A percentile compares a stretch with the other conserved stretches of the same genome.
These are phyloP conservation scores for Phyllostachys edulis DNA, from an alignment of 176 grass and related monocot genomes.

Conservation along the genomic window DNA sequence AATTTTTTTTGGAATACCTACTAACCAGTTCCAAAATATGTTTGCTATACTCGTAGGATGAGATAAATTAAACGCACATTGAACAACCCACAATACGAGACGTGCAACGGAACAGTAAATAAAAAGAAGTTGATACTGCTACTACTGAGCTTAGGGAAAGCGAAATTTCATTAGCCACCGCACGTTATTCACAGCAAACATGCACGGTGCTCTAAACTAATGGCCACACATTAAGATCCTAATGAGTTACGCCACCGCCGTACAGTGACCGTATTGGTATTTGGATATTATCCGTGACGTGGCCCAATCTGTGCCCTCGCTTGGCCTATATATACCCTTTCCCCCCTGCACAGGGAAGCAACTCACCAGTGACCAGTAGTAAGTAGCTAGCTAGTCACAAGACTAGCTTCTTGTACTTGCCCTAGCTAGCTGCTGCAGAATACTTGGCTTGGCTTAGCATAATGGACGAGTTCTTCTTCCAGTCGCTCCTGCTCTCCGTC, in stretches of 20 bases:
- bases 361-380: background rate
- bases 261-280: no score
- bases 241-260: background rate
- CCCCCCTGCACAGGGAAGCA: background rate
- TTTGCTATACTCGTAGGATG: no score
- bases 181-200: background rate
- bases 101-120: no score
- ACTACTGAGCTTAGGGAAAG: background rate
- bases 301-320: background rate
- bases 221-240: background rate
- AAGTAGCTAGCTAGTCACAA: background rate
- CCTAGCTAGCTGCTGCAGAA: no score
- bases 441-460: background rate
- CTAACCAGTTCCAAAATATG: no score
- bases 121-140: no score
- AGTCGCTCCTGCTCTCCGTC: slow-evolving; percentile 15
- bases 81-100: no score
- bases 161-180: background rate
- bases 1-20: no score
- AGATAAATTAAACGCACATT: no score
- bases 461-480: slow-evolving; percentile 37
- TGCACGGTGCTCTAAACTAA: background rate
- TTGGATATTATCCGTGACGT: background rate
- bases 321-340: background rate
- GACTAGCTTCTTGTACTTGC: background rate